Conservation (phyloP, 2,329 filamentous ascomycete species). For the Colletotrichum tofieldiae region DNA sequence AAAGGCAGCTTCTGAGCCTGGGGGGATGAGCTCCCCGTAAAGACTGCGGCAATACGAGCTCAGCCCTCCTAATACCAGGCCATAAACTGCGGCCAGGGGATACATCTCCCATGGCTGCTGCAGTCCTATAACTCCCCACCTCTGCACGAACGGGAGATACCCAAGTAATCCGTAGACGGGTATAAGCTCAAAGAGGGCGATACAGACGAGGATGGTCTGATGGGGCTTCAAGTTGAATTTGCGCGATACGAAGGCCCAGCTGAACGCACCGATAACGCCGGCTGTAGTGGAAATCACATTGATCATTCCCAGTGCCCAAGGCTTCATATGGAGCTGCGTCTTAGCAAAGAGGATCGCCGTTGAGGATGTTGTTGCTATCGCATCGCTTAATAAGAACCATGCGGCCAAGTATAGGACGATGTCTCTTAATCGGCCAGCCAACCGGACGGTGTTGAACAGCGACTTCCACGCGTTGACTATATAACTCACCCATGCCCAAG, state of each 20-base stretch:
- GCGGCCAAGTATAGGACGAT: conserved; percentile 85
- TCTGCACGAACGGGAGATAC: conserved; percentile 84
- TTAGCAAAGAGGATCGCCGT: conserved; percentile 97
- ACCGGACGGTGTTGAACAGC: conserved; percentile 83
- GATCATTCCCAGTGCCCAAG: conserved; percentile 90
- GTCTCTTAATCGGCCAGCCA: conserved; percentile 81
- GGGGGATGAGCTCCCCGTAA: conserved; percentile 94
- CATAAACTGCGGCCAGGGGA: conserved; percentile 89
- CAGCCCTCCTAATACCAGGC: conserved; percentile 93
- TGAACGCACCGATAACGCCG: conserved; percentile 90
- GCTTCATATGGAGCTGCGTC: conserved; percentile 90
- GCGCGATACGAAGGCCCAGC: conserved; percentile 86
- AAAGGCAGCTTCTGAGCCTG: conserved; percentile 94
- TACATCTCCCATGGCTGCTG: conserved; percentile 99
- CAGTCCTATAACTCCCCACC: conserved; percentile 85
- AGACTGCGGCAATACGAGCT: conserved; percentile 93
- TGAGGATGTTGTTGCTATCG: conserved; percentile 93
- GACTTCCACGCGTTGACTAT: conserved; percentile 89
- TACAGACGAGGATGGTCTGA: conserved; percentile 94
- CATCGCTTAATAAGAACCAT: conserved; percentile 96
- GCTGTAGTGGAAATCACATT: conserved; percentile 91
- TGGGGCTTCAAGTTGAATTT: conserved; percentile 80
- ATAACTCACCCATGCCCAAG: conserved; percentile 76
- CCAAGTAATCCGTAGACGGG: conserved; percentile 92
- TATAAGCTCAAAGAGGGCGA: conserved; percentile 91